Base-by-base conservation (phyloP, 192 early-diverging fungal species). In the Mortierella antarctica region DNA sequence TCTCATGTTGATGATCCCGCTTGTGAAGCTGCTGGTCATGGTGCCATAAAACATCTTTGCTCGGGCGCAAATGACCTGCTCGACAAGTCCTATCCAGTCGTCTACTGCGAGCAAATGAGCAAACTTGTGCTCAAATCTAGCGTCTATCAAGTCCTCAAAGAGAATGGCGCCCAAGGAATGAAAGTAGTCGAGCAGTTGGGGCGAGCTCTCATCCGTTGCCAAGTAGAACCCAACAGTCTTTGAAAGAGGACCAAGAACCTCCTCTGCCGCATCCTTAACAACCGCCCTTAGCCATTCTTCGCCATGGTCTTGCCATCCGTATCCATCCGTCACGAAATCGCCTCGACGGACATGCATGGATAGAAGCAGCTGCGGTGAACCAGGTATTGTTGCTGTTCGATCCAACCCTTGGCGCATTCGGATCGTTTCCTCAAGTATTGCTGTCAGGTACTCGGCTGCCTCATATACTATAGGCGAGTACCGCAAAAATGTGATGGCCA, bases 331-430 rank as follows among this genome's bases (percentile, higher is more conserved):
- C 1, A 76, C 47, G 46, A 69, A 76, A 64, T 76, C 74, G 5
- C 65, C 74, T 21, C 66, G 67, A 10, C 67, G 67, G 6, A 77
- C 62, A 59, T 77, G 62, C 62, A 77, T 70, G 55, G 74, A 77
- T 18, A 77, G 21, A 7, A 18, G 52, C 7, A 77, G 50, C 74
- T 67, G 70, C 7, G 57, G 39, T 15, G 66, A 62, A 18, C 15
- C 59, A 0, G 40, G 13, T 14, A 21, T 63, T 42, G 6, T 12
- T 11, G 14, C 45, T 5, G 21, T 40, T 10, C 7, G 12, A 52
- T 46, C 20, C 2, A 1, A 12, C 40, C 46, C 31, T 10, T 42
- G 51, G 39, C 21, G 20, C 54, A 39, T 5, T 21, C 10, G 52
- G 2, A 51, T 39, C 47, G 56, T 49, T 53, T 18, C 20, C 15